phyloP scores from a whole-genome alignment of 2,329 filamentous ascomycete genomes.

The Alternaria triticimaculans region DNA sequence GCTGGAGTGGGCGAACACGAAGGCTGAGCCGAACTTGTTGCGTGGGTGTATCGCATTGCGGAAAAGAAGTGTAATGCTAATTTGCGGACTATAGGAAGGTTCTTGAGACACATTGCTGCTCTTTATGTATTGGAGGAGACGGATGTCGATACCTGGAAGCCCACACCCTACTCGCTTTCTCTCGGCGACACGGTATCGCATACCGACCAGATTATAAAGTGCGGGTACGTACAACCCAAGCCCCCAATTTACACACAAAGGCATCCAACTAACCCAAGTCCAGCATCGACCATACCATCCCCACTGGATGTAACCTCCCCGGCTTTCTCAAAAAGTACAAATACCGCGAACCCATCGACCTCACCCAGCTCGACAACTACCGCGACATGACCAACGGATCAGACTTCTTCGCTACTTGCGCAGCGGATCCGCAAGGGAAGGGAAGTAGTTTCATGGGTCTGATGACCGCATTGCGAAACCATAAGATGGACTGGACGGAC shows the following conservation, averaged over 20 bases:
- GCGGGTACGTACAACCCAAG: neutral
- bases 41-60: neutral
- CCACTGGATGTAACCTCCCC: slow-evolving; percentile 1
- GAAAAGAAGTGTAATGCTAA: neutral
- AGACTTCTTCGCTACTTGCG: slow-evolving; percentile 3
- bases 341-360: slow-evolving; percentile 4
- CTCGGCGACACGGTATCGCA: slow-evolving; percentile 4
- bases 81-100: neutral
- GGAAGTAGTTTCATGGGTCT: slow-evolving; percentile 10
- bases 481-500: slow-evolving; percentile 11
- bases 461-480: neutral
- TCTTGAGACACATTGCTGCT: slow-evolving; percentile 2
- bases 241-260: neutral
- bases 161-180: slow-evolving; percentile 8
- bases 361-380: slow-evolving; percentile 4
- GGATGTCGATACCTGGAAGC: slow-evolving; percentile 3
- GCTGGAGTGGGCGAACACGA: slow-evolving; percentile 1
- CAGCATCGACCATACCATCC: slow-evolving; percentile 7
- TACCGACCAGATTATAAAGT: slow-evolving; percentile 7
- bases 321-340: slow-evolving; percentile 6
- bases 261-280: neutral
- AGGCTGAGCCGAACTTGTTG: slow-evolving; percentile 1
- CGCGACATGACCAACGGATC: slow-evolving; percentile 6
- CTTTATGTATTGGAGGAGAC: slow-evolving; percentile 7
- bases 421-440: slow-evolving; percentile 3